Percentiles rank a stretch among this genome's conserved stretches.
Evolutionary conservation across 306 rosid genomes (phyloP).

Genomic region (Dicorynia guianensis): DNA sequence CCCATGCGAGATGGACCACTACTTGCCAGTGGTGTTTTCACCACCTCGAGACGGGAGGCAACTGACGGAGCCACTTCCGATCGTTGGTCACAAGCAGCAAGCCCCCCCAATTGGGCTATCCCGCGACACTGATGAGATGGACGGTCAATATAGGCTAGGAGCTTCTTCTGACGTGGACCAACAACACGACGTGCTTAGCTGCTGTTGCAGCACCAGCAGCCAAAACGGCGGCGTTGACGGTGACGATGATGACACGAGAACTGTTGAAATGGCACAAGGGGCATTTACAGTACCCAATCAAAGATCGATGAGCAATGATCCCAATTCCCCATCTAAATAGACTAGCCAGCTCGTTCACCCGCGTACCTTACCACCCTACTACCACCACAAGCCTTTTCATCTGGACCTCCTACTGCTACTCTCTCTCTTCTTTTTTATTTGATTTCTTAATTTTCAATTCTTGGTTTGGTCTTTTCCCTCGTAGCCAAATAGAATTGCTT

Average conservation of each 20-base stretch:
- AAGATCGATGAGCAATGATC: constrained; percentile 40
- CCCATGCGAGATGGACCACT: constrained; percentile 89
- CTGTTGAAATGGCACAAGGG: neutral
- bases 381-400: no score
- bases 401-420: constrained; percentile 38
- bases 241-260: constrained; percentile 13
- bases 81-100: constrained; percentile 56
- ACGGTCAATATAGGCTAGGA: constrained; percentile 36
- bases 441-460: neutral
- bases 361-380: no score
- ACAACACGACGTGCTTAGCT: constrained; percentile 1
- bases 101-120: neutral
- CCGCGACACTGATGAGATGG: constrained; percentile 30
- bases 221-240: constrained; percentile 49
- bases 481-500: neutral
- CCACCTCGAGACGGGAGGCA: constrained; percentile 89
- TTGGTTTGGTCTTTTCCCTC: constrained; percentile 2
- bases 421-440: neutral
- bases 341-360: no score
- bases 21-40: constrained; percentile 77
- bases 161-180: neutral
- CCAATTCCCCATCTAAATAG: constrained; percentile 42
- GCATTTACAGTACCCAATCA: no score
- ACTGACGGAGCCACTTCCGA: constrained; percentile 72
- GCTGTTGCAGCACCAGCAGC: constrained; percentile 2